Evolutionary conservation across 2,329 filamentous ascomycete genomes (phyloP).

Genomic region (Rhinocladiella mackenziei): DNA sequence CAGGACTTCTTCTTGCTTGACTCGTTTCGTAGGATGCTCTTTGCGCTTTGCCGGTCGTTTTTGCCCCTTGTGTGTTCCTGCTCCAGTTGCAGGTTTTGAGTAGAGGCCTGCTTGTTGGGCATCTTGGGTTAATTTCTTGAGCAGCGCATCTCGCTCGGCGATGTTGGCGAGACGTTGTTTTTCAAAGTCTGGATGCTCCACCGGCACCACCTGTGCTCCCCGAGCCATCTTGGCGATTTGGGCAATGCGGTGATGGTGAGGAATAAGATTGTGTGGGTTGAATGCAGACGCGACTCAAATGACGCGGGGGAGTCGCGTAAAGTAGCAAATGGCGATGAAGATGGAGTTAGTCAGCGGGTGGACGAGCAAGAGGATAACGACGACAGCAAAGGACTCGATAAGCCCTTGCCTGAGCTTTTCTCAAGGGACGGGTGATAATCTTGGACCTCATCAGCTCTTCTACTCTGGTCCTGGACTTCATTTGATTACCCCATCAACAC

Average conservation of each 20-base stretch:
- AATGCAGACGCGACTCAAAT: not conserved
- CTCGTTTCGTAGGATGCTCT: conserved; percentile 47
- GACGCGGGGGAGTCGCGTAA: not conserved
- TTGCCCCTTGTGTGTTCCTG: conserved; percentile 44
- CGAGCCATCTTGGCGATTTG: conserved; percentile 17
- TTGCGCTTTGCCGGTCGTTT: conserved; percentile 44
- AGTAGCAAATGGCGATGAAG: not conserved
- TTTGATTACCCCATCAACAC: conserved; percentile 3
- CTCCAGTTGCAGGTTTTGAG: conserved; percentile 47
- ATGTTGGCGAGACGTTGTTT: conserved; percentile 81
- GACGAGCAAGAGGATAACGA: too few species aligned
- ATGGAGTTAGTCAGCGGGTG: too few species aligned
- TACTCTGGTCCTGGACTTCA: conserved; percentile 6
- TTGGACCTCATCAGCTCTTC: conserved; percentile 12
- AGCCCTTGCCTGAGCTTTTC: not conserved
- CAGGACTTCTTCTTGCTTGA: conserved; percentile 57
- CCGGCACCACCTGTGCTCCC: conserved; percentile 7
- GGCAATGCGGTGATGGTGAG: not conserved
- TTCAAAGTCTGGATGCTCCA: conserved; percentile 77
- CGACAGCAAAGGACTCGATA: not conserved
- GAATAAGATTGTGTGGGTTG: not conserved
- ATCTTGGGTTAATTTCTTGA: conserved; percentile 70
- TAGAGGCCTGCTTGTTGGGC: conserved; percentile 67
- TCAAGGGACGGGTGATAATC: not conserved
- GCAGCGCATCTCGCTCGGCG: conserved; percentile 74